Conservation (phyloP, 2,329 filamentous ascomycete species). For the Phaeosphaeriaceae sp. region DNA sequence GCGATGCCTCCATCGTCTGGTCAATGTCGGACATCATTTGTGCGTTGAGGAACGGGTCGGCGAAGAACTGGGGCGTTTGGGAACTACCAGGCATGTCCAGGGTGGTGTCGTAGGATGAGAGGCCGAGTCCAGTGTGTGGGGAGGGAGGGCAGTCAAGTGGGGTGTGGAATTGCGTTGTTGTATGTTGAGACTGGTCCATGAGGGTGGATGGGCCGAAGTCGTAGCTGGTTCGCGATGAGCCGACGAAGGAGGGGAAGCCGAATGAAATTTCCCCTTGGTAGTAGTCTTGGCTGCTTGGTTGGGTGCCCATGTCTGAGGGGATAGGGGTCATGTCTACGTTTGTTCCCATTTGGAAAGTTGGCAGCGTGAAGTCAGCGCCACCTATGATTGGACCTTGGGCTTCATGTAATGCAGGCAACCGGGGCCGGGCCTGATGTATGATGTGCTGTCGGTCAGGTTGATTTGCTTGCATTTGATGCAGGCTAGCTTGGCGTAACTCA, state of each 20-base stretch:
- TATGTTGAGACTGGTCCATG: neutral
- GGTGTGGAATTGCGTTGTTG: neutral
- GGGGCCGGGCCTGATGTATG: neutral
- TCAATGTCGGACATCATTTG: neutral
- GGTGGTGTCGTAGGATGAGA: neutral
- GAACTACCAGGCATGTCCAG: slow-evolving; percentile 2
- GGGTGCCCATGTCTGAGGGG: slow-evolving; percentile 4
- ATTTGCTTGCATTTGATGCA: neutral
- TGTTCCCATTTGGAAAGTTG: neutral
- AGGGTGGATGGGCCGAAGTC: neutral
- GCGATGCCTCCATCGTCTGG: neutral
- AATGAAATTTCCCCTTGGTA: neutral
- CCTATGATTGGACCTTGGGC: neutral
- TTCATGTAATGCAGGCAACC: neutral
- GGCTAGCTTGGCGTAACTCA: neutral
- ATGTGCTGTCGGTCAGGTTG: neutral
- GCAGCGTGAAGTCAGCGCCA: slow-evolving; percentile 1
- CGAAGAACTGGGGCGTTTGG: neutral
- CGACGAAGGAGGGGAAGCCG: neutral
- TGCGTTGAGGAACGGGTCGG: neutral
- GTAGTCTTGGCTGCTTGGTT: slow-evolving; percentile 7
- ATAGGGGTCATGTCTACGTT: neutral
- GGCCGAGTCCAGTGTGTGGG: neutral
- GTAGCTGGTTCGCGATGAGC: slow-evolving; percentile 5
- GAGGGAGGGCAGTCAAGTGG: neutral